Evolutionary conservation across 2,329 filamentous ascomycete species (phyloP), one percentile per base, ranked within the genome.

Genomic region (Cytospora schulzeri): DNA sequence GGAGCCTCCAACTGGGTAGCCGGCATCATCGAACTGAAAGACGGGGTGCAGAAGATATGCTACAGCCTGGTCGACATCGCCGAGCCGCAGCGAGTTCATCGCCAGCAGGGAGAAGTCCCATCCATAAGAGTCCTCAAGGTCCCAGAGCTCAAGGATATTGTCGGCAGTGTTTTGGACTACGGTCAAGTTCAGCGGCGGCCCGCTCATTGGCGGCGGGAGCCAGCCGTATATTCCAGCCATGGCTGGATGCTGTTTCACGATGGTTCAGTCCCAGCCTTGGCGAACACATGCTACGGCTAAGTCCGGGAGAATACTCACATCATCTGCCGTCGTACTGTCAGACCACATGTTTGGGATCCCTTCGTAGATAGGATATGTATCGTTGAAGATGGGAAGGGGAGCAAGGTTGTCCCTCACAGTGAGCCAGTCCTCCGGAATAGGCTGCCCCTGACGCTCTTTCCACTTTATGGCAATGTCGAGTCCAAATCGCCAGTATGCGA

Each of bases 401-500:
- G 85, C 83, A 15, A 88, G 76, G n/a, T 80, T 79, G 14, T 83
- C 76, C 28, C 78, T 76, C 3, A 87, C 82, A 1, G 71, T 71
- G 0, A 71, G 72, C 85, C 85, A 88, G 2, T 71, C 68, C 0
- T 69, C 54, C 0, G 85, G 84, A 0, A 80, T 72, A 0, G 75
- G 53, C n/a, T 78, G 73, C 2, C 74, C 74, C 56, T 82, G 80
- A 4, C 84, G 76, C 55, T 73, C 64, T 69, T 83, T 83, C 85
- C 85, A 88, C 12, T 73, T 69, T 2, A 77, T 75, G 4, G 85
- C 85, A 1, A 86, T 72, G 28, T 83, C 78, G 19, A 88, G 77
- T 1, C 85, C 85, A 65, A 88, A 88, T 19, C 82, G 78, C 85
- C 85, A 88, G 72, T 88, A 88, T 8, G 85, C 81, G 7, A 84